phyloP scores from a whole-genome alignment of 1,284 basidiomycete species.

The Sporisorium exsertum region DNA sequence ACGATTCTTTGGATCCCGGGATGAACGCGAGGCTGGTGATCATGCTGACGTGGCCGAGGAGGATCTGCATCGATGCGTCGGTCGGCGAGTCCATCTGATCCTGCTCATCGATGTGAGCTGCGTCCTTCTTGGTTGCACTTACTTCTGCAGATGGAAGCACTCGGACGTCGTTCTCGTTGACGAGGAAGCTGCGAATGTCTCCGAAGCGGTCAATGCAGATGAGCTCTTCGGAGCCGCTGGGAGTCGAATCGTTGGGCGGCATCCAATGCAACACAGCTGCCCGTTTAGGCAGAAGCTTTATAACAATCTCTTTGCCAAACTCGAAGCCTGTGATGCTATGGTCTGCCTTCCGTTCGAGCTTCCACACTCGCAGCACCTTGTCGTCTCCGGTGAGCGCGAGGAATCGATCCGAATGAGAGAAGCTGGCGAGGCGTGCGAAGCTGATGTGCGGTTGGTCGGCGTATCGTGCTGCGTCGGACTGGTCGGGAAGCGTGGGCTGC shows the following conservation, averaged over 20 bases:
- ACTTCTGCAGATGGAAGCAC: constrained; percentile 14
- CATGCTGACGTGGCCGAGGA: constrained; percentile 64
- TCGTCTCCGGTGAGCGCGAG: constrained; percentile 64
- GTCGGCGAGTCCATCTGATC: constrained; percentile 49
- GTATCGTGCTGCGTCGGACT: constrained; percentile 44
- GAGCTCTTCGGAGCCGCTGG: constrained; percentile 48
- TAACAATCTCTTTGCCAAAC: constrained; percentile 52
- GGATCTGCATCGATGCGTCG: constrained; percentile 52
- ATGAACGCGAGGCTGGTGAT: constrained; percentile 58
- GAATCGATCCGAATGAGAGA: constrained; percentile 53
- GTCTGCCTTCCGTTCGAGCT: constrained; percentile 17
- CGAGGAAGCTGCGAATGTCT: constrained; percentile 56
- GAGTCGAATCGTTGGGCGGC: constrained; percentile 21
- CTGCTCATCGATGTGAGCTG: constrained; percentile 26
- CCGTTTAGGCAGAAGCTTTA: constrained; percentile 61
- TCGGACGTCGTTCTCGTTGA: constrained; percentile 32
- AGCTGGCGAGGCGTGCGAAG: constrained; percentile 56
- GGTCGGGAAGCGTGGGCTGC: constrained; percentile 46
- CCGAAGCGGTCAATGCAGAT: constrained; percentile 62
- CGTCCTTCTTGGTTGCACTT: neutral
- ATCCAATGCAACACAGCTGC: constrained; percentile 60
- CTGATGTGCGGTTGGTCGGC: constrained; percentile 44
- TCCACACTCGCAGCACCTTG: constrained; percentile 63
- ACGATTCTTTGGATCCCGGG: constrained; percentile 10
- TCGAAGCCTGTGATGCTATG: constrained; percentile 24